Conservation (phyloP, 495 filamentous ascomycete genomes). For the Sordaria brevicollis region DNA sequence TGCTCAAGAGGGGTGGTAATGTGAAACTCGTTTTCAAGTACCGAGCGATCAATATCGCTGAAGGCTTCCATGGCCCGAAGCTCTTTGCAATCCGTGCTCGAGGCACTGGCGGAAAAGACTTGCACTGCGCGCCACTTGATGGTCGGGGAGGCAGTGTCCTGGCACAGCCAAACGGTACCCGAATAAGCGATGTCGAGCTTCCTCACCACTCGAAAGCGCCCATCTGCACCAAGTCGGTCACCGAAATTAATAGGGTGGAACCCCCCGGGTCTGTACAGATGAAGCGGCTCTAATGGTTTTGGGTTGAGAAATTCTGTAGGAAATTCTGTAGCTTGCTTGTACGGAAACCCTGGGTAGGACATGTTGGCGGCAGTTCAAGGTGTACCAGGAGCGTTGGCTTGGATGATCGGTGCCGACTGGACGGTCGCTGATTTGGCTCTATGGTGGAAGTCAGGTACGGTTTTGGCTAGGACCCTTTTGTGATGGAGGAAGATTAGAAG, state of each 20-base stretch:
- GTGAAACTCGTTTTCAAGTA: constrained; percentile 1
- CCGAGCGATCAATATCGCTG: neutral
- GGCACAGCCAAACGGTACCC: constrained; percentile 44
- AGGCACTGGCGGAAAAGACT: constrained; percentile 9
- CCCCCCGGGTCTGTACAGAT: constrained; percentile 22
- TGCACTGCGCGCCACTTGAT: constrained; percentile 19
- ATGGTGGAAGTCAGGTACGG: too few species aligned
- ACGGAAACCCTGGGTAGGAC: too few species aligned
- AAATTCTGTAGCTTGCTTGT: too few species aligned
- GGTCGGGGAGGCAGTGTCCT: constrained; percentile 16
- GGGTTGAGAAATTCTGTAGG: too few species aligned
- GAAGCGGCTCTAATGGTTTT: too few species aligned
- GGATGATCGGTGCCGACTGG: too few species aligned
- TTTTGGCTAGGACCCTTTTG: too few species aligned
- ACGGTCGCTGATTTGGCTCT: too few species aligned
- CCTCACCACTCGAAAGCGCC: constrained; percentile 37
- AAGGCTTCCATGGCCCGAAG: constrained; percentile 8
- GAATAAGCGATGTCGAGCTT: constrained; percentile 46
- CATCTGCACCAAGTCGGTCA: constrained; percentile 25
- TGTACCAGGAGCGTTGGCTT: too few species aligned
- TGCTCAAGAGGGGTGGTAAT: constrained; percentile 15
- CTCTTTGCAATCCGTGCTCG: constrained; percentile 3
- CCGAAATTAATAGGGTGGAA: constrained; percentile 40
- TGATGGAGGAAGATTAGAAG: too few species aligned
- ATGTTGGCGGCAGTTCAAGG: too few species aligned